These are phyloP conservation scores for Discostella stelligeroides DNA, from an alignment of 108 stramenopile genomes.

Conservation along the genomic window DNA sequence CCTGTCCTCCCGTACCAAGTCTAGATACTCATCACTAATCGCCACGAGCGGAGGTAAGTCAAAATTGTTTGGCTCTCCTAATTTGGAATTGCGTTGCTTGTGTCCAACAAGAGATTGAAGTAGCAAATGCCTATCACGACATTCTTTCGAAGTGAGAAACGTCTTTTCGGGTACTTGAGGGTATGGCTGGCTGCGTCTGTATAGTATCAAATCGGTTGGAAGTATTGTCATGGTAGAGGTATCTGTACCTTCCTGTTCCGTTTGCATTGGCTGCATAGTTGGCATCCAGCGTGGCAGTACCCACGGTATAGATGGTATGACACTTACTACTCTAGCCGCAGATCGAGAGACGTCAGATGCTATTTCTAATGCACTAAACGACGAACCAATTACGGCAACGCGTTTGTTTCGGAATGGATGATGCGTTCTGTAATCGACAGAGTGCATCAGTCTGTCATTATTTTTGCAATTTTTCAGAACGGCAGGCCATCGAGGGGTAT, in stretches of 20 bases:
- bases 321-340: slow-evolving; percentile 53
- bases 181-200: slow-evolving; percentile 50
- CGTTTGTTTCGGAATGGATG: slow-evolving; percentile 43
- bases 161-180: slow-evolving; percentile 44
- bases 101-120: slow-evolving; percentile 50
- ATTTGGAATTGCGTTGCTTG: slow-evolving; percentile 45
- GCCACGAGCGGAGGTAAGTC: slow-evolving; percentile 56
- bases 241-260: background rate
- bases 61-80: slow-evolving; percentile 59
- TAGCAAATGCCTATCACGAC: slow-evolving; percentile 35
- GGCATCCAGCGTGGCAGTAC: slow-evolving; percentile 65
- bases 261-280: slow-evolving; percentile 30
- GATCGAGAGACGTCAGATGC: slow-evolving; percentile 58
- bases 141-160: slow-evolving; percentile 39
- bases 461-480: slow-evolving; percentile 18
- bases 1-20: slow-evolving; percentile 53
- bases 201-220: slow-evolving; percentile 63
- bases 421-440: slow-evolving; percentile 46
- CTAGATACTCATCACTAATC: slow-evolving; percentile 67
- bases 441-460: slow-evolving; percentile 61
- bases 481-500: slow-evolving; percentile 56
- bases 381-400: slow-evolving; percentile 63
- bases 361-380: slow-evolving; percentile 71
- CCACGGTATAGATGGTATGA: slow-evolving; percentile 67
- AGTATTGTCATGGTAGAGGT: slow-evolving; percentile 42